phyloP scores from a whole-genome alignment of 1,284 basidiomycete genomes.

The Pisolithus thermaeus region DNA sequence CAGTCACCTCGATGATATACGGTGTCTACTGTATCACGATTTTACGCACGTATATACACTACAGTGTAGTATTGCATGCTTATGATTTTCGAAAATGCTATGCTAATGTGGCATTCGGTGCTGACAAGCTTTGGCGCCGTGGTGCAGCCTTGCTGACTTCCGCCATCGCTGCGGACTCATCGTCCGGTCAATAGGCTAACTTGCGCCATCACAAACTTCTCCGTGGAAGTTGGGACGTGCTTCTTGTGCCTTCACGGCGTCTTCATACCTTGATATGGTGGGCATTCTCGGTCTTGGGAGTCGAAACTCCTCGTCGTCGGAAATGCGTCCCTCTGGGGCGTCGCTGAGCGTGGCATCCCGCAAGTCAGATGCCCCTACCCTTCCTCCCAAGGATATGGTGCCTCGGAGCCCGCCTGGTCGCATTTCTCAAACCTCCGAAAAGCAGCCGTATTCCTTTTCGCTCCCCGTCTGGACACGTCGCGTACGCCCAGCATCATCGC shows the following conservation, averaged over 20 bases:
- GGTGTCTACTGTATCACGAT: not conserved
- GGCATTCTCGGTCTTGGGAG: slow-evolving; percentile 30
- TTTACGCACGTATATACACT: no score
- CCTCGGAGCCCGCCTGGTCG: not conserved
- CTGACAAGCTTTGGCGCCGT: no score
- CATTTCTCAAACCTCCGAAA: slow-evolving; percentile 3
- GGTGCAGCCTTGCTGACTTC: no score
- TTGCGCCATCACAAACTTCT: not conserved
- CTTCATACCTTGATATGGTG: slow-evolving; percentile 30
- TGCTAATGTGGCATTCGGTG: no score
- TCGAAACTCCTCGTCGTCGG: slow-evolving; percentile 17
- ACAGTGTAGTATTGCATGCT: no score
- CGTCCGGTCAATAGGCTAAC: no score
- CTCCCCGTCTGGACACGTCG: slow-evolving; percentile 60
- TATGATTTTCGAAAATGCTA: no score
- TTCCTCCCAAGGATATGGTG: slow-evolving; percentile 4
- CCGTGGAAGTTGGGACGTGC: not conserved
- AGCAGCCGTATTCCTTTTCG: slow-evolving; percentile 55
- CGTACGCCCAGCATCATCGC: slow-evolving; percentile 28
- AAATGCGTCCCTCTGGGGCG: slow-evolving; percentile 11
- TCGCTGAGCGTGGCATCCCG: not conserved
- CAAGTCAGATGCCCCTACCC: slow-evolving; percentile 3
- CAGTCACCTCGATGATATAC: slow-evolving; percentile 21
- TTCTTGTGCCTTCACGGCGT: not conserved
- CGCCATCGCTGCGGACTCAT: no score